phyloP scores from a whole-genome alignment of 331 rosid species.

The Ulmus americana region DNA sequence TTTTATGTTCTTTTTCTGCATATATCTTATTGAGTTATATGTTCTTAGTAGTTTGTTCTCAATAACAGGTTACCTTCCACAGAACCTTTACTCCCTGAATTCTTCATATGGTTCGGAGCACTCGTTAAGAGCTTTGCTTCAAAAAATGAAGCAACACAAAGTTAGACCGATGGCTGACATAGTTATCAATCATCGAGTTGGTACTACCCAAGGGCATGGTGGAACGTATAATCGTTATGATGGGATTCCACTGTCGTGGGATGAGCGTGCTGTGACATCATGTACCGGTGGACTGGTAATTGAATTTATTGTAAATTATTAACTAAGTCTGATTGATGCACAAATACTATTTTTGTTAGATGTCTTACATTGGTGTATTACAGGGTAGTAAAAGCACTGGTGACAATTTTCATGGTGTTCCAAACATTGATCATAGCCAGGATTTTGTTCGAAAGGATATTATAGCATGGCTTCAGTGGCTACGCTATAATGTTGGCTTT shows the following conservation, averaged over 20 bases:
- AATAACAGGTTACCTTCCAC: slow-evolving; percentile 75
- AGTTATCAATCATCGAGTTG: slow-evolving; percentile 82
- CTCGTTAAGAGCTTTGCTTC: slow-evolving; percentile 59
- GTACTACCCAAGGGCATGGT: slow-evolving; percentile 73
- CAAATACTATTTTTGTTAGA: neutral
- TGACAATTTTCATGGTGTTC: slow-evolving; percentile 70
- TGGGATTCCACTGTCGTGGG: slow-evolving; percentile 76
- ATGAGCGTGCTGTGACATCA: slow-evolving; percentile 79
- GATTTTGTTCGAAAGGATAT: slow-evolving; percentile 80
- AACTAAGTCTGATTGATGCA: slow-evolving; percentile 14
- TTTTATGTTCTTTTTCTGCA: slow-evolving; percentile 13
- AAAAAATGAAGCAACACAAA: slow-evolving; percentile 58
- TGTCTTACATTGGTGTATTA: slow-evolving; percentile 7
- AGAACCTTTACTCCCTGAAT: slow-evolving; percentile 68
- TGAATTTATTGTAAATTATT: slow-evolving; percentile 5
- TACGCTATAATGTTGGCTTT: slow-evolving; percentile 58
- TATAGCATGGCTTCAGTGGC: slow-evolving; percentile 71
- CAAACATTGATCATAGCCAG: slow-evolving; percentile 82
- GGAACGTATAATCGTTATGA: slow-evolving; percentile 79
- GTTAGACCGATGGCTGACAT: slow-evolving; percentile 83
- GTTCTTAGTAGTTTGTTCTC: slow-evolving; percentile 15
- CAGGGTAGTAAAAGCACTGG: slow-evolving; percentile 77
- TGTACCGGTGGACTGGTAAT: slow-evolving; percentile 80
- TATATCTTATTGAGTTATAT: neutral
- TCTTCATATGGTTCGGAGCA: slow-evolving; percentile 76